Percentiles rank a stretch among this genome's conserved stretches.
These are phyloP conservation scores for Ocimum tenuiflorum DNA, from an alignment of 257 asterid genomes.

Conservation along the genomic window DNA sequence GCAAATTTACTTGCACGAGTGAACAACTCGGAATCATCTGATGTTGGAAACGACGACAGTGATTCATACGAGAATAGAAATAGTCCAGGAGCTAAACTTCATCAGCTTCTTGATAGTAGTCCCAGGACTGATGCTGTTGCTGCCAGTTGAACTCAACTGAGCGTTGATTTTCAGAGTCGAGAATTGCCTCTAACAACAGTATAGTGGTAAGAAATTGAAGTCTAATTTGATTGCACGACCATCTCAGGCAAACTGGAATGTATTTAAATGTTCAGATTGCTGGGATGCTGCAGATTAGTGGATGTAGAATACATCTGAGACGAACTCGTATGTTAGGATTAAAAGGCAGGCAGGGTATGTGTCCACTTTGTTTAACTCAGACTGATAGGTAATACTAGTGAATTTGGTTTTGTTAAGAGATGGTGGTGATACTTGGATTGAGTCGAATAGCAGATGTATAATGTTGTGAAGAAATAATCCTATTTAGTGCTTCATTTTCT, in stretches of 20 bases:
- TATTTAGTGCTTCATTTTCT: background rate
- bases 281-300: constrained; percentile 26
- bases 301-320: background rate
- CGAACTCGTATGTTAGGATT: constrained; percentile 3
- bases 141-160: constrained; percentile 58
- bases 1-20: constrained; percentile 82
- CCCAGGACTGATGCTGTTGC: constrained; percentile 82
- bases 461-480: constrained; percentile 12
- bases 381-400: background rate
- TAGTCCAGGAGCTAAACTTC: constrained; percentile 66
- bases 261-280: constrained; percentile 51
- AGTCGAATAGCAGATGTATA: constrained; percentile 22
- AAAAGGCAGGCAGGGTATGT: constrained; percentile 14
- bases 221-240: constrained; percentile 25
- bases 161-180: constrained; percentile 66
- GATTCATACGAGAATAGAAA: constrained; percentile 37
- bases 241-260: constrained; percentile 50
- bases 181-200: constrained; percentile 62
- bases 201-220: constrained; percentile 30
- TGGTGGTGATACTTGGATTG: too few relatives aligned
- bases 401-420: background rate
- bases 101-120: constrained; percentile 62
- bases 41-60: constrained; percentile 37
- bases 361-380: constrained; percentile 1
- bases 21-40: constrained; percentile 45